phyloP scores from a whole-genome alignment of 1,284 basidiomycete species.

The Apiotrichum veenhuisii region DNA sequence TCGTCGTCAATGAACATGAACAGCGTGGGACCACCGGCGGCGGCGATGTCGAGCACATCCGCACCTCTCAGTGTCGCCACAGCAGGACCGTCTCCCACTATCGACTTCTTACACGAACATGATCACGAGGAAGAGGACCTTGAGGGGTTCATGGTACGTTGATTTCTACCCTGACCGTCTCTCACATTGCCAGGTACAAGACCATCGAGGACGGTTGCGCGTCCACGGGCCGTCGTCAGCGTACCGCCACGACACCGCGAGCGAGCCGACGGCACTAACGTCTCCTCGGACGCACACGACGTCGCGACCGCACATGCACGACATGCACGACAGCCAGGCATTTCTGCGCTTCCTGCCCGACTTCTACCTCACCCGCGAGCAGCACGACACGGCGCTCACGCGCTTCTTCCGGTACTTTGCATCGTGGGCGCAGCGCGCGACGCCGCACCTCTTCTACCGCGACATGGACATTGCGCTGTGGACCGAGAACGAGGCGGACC shows the following conservation, averaged over 20 bases:
- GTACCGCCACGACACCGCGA: slow-evolving; percentile 4
- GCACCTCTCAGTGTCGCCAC: too few relatives aligned
- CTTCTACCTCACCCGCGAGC: slow-evolving; percentile 19
- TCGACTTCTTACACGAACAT: background rate
- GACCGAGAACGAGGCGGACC: slow-evolving; percentile 41
- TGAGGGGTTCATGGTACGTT: slow-evolving; percentile 10
- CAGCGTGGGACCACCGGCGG: too few relatives aligned
- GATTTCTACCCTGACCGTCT: too few relatives aligned
- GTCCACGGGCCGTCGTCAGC: slow-evolving; percentile 19
- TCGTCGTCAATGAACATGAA: too few relatives aligned
- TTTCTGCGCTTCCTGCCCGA: slow-evolving; percentile 12
- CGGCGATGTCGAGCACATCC: too few relatives aligned
- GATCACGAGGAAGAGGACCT: slow-evolving; percentile 3
- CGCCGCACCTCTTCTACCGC: slow-evolving; percentile 20
- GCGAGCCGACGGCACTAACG: background rate
- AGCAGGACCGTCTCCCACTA: too few relatives aligned
- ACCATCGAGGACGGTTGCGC: slow-evolving; percentile 15
- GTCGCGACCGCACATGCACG: background rate
- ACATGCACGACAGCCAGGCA: background rate
- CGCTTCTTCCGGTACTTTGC: slow-evolving; percentile 35
- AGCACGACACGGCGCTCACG: slow-evolving; percentile 26
- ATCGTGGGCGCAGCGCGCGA: slow-evolving; percentile 13
- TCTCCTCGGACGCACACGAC: background rate
- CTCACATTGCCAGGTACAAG: slow-evolving; percentile 18
- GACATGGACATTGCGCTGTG: slow-evolving; percentile 20